Evolutionary conservation across 495 filamentous ascomycete genomes (phyloP).

Genomic region (Trichoderma asperelloides): DNA sequence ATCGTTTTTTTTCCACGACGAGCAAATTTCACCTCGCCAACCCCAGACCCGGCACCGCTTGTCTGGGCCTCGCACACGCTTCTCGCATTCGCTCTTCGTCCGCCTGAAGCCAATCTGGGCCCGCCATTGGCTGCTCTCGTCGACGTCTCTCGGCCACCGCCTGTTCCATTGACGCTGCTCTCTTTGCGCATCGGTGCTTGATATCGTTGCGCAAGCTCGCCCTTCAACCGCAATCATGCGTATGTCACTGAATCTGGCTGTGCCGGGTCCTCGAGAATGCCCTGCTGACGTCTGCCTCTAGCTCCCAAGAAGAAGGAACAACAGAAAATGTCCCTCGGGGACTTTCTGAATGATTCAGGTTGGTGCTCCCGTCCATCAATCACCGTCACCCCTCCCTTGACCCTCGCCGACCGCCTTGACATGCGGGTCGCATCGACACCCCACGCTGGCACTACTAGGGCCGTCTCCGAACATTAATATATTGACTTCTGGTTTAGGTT

Average conservation of each 20-base stretch:
- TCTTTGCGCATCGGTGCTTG: constrained; percentile 35
- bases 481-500: neutral
- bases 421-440: constrained; percentile 7
- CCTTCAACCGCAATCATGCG: constrained; percentile 76
- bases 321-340: constrained; percentile 84
- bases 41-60: constrained; percentile 10
- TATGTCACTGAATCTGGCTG: constrained; percentile 37
- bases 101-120: constrained; percentile 10
- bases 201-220: constrained; percentile 30
- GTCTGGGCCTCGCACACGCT: constrained; percentile 10
- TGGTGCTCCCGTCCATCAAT: constrained; percentile 28
- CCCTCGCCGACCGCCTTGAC: constrained; percentile 14
- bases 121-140: neutral
- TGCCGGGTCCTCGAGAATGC: constrained; percentile 11
- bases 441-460: neutral
- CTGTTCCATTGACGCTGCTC: constrained; percentile 10
- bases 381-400: constrained; percentile 11
- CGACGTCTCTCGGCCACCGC: constrained; percentile 13
- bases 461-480: neutral
- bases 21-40: constrained; percentile 8
- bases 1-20: constrained; percentile 9
- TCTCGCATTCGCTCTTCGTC: neutral
- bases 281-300: constrained; percentile 39
- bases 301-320: constrained; percentile 85
- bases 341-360: constrained; percentile 85